phyloP scores from a whole-genome alignment of 2,329 filamentous ascomycete species.

The Shiraia bambusicola region DNA sequence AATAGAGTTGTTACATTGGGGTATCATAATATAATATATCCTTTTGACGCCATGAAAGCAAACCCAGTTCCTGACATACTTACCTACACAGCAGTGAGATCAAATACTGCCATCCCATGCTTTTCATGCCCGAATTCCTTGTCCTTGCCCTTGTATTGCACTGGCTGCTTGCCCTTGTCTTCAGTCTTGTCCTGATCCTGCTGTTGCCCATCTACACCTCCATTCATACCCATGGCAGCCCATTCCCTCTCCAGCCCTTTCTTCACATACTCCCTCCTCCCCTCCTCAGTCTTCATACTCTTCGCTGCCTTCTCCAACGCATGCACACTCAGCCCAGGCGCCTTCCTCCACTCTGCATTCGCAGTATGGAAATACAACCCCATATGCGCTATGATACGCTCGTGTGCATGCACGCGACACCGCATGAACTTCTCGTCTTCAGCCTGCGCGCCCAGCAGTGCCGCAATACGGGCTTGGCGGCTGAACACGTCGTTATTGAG shows the following conservation, averaged over 20 bases:
- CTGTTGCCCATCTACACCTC: too few species aligned
- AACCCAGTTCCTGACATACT: too few species aligned
- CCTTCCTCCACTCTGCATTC: slow-evolving; percentile 9
- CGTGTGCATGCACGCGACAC: slow-evolving; percentile 18
- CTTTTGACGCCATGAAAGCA: neutral
- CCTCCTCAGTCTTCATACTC: slow-evolving; percentile 22
- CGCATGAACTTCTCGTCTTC: slow-evolving; percentile 9
- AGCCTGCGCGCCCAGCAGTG: slow-evolving; percentile 11
- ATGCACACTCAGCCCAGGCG: neutral
- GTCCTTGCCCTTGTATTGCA: too few species aligned
- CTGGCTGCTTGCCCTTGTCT: too few species aligned
- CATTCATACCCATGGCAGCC: slow-evolving; percentile 13
- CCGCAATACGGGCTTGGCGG: slow-evolving; percentile 21
- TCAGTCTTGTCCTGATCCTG: too few species aligned
- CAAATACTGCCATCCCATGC: too few species aligned
- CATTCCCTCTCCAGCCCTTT: slow-evolving; percentile 20
- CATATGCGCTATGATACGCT: slow-evolving; percentile 23
- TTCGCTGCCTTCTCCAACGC: slow-evolving; percentile 4
- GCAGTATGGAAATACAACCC: slow-evolving; percentile 4
- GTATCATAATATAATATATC: slow-evolving; percentile 15
- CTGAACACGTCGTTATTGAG: slow-evolving; percentile 21
- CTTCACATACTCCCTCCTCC: slow-evolving; percentile 20
- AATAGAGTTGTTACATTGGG: too few species aligned
- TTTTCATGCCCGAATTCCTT: too few species aligned
- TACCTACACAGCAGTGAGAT: too few species aligned